Evolutionary conservation across 1,284 basidiomycete species (phyloP), one percentile per base, ranked within the genome.

Genomic region (Cryptococcus maquisensis): DNA sequence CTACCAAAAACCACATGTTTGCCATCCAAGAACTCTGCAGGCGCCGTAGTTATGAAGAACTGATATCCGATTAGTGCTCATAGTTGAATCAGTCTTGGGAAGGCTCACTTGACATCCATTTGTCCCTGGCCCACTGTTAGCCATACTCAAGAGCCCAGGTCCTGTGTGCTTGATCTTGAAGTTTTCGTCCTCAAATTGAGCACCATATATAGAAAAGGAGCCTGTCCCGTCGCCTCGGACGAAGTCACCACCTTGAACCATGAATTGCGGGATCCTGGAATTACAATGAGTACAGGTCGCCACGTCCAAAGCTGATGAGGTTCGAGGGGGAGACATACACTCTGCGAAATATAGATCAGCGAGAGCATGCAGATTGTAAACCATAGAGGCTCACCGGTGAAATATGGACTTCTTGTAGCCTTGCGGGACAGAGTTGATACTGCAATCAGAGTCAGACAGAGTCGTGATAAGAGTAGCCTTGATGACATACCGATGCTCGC

Each of bases 31-130:
- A 98, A 98, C 62, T 92, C 88, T 60, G 92, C 94, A 56, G 89
- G 87, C 15, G 86, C 90, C 0, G 90, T 92, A 0, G 95, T 98
- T 68, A 98, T 87, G 81, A 98, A 98, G 80, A 98, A 98, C 85
- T 96, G 66, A 5, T 24, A 24, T 21, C 21, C 42, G 32, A 13
- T 40, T n/a, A 37, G 41, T 10, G 20, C 15, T 12, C 35, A 52
- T 26, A 15, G 12, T 20, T 42, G n/a, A 26, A 20, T 49, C 38
- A 32, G 24, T n/a, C 15, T 3, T 42, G 13, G 16, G 21, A 55
- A 40, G 16, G 20, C 54, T 49, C 50, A 85, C 86, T 77, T 91
- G 90, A 73, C 89, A 95, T 3, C 93, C 93, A 67, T 97, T 96
- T 4, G 92, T 94, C 68, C 89, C 86, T 0, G 87, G 83, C 3